A percentile compares a stretch with the other conserved stretches of the same genome.
phyloP scores from a whole-genome alignment of 306 rosid genomes.

The Trifolium pratense region DNA sequence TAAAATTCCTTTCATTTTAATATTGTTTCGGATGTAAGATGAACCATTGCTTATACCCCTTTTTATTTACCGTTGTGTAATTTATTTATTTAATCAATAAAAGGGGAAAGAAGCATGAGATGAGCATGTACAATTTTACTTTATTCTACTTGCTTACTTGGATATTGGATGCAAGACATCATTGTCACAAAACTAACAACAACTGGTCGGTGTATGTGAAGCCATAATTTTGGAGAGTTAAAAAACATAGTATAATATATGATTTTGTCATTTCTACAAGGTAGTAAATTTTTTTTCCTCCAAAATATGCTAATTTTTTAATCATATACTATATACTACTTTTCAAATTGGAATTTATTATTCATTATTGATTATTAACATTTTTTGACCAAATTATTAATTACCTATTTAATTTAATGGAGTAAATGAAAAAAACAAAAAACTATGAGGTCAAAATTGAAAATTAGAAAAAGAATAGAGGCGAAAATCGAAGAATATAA shows the following conservation, averaged over 20 bases:
- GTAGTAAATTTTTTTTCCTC: not conserved
- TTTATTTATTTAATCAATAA: slow-evolving; percentile 42
- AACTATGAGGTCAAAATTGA: not conserved
- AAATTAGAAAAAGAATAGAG: slow-evolving; percentile 16
- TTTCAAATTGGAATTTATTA: not conserved
- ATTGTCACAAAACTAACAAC: slow-evolving; percentile 17
- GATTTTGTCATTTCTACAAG: not conserved
- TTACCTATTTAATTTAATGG: not conserved
- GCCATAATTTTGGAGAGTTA: not conserved
- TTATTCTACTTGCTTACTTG: too few species aligned
- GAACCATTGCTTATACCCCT: slow-evolving; percentile 48
- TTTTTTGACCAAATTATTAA: not conserved
- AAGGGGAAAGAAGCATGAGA: slow-evolving; percentile 54
- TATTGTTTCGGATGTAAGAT: slow-evolving; percentile 47
- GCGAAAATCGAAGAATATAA: not conserved
- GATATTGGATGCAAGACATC: too few species aligned
- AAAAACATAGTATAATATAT: not conserved
- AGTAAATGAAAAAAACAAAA: not conserved
- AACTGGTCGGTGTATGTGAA: slow-evolving; percentile 19
- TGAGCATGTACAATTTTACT: too few species aligned
- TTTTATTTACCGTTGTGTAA: slow-evolving; percentile 39
- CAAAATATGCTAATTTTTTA: not conserved
- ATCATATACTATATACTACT: not conserved
- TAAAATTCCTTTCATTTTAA: slow-evolving; percentile 49
- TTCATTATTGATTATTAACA: not conserved